These are phyloP conservation scores for Cucumis sativus DNA, from an alignment of 306 rosid species.

Conservation along the genomic window DNA sequence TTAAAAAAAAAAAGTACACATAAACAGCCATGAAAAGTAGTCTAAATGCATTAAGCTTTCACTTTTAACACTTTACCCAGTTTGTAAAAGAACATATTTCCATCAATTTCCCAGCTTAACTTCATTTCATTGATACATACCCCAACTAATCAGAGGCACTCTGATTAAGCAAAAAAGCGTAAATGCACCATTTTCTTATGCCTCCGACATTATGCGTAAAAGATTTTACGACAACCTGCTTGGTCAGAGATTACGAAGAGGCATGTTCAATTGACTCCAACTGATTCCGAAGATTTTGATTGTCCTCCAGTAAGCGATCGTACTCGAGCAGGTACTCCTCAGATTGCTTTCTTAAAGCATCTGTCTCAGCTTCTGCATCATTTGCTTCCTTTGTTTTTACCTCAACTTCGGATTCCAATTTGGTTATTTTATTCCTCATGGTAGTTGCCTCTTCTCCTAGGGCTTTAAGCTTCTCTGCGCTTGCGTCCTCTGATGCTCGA, in stretches of 20 bases:
- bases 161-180: background rate
- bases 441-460: conserved; percentile 39
- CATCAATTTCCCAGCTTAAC: background rate
- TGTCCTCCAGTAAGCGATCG: conserved; percentile 71
- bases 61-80: background rate
- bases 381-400: conserved; percentile 34
- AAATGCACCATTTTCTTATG: background rate
- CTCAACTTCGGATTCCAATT: conserved; percentile 55
- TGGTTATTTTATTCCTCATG: conserved; percentile 35
- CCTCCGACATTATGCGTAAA: background rate
- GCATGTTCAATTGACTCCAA: conserved; percentile 46
- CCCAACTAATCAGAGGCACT: background rate
- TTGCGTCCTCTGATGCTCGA: conserved; percentile 53
- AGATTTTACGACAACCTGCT: background rate
- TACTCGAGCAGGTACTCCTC: conserved; percentile 80
- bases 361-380: conserved; percentile 48
- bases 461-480: conserved; percentile 39
- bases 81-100: background rate
- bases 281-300: conserved; percentile 69
- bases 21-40: background rate
- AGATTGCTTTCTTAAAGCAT: conserved; percentile 76
- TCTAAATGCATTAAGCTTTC: conserved; percentile 1
- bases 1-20: background rate
- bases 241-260: conserved; percentile 26
- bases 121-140: background rate